Percentiles rank a stretch among this genome's conserved stretches.
These are phyloP conservation scores for Parafenestella ontariensis DNA, from an alignment of 2,329 filamentous ascomycete species.

Conservation along the genomic window DNA sequence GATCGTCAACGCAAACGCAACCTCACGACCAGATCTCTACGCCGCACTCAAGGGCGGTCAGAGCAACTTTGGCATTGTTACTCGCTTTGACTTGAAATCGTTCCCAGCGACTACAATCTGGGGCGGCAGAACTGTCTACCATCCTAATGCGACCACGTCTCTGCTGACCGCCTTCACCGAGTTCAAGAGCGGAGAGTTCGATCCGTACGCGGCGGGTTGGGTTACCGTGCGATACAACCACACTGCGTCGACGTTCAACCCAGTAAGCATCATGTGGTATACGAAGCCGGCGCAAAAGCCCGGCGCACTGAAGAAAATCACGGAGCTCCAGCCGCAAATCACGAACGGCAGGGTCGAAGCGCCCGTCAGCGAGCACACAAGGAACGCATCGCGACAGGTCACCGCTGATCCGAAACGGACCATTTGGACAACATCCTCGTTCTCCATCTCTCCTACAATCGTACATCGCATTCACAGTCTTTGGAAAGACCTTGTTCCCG, in stretches of 20 bases:
- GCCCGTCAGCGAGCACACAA: conserved; percentile 23
- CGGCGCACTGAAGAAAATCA: conserved; percentile 20
- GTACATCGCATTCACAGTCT: conserved; percentile 23
- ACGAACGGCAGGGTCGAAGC: conserved; percentile 25
- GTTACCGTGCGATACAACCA: conserved; percentile 31
- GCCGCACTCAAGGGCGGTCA: conserved; percentile 53
- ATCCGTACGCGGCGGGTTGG: conserved; percentile 36
- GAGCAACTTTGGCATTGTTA: conserved; percentile 54
- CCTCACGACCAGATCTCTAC: conserved; percentile 47
- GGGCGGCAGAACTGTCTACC: conserved; percentile 26
- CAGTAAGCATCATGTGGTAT: conserved; percentile 31
- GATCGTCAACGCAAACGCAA: conserved; percentile 48
- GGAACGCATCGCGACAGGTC: conserved; percentile 27
- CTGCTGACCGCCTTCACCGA: conserved; percentile 29
- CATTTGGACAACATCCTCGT: conserved; percentile 35
- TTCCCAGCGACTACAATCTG: conserved; percentile 22
- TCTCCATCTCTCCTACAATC: conserved; percentile 25
- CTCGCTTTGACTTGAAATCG: conserved; percentile 49
- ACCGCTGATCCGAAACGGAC: conserved; percentile 20
- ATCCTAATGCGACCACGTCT: conserved; percentile 14
- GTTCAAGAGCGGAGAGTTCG: conserved; percentile 23
- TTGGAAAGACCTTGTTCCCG: conserved; percentile 24
- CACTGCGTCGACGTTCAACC: conserved; percentile 19
- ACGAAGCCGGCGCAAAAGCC: conserved; percentile 28
- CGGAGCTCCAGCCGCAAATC: conserved; percentile 21